Evolutionary conservation across 345 rosid genomes (phyloP).

Genomic region (Hypericum perforatum): DNA sequence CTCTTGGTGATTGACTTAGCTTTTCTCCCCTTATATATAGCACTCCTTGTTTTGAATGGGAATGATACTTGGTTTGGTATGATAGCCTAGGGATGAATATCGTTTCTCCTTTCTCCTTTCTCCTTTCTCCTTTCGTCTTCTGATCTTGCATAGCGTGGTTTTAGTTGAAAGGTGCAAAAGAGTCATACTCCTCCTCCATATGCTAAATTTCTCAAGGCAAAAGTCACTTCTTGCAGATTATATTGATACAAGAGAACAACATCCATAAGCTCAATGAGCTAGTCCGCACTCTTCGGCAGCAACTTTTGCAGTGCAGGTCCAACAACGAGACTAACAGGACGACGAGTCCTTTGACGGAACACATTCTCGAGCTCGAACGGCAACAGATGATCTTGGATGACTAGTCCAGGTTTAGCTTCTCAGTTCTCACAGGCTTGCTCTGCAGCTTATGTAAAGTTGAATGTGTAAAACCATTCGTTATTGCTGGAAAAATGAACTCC

Average conservation of each 20-base stretch:
- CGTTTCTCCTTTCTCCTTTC: too few species aligned
- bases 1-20: too few species aligned
- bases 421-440: background rate
- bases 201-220: too few species aligned
- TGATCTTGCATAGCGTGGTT: too few species aligned
- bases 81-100: too few species aligned
- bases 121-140: too few species aligned
- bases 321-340: conserved; percentile 30
- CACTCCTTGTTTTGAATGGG: too few species aligned
- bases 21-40: too few species aligned
- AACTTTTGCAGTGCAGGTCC: conserved; percentile 41
- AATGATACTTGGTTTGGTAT: too few species aligned
- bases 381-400: conserved; percentile 32
- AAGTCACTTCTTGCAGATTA: conserved; percentile 28
- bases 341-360: conserved; percentile 30
- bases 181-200: too few species aligned
- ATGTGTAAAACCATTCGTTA: background rate
- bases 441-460: background rate
- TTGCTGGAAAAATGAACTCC: too few species aligned
- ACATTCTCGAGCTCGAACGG: conserved; percentile 37
- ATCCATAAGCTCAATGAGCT: conserved; percentile 58
- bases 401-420: conserved; percentile 13
- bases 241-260: conserved; percentile 61
- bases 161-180: too few species aligned
- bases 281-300: conserved; percentile 44